phyloP scores from a whole-genome alignment of 139 green algal genomes.

The Ulvella scutata region DNA sequence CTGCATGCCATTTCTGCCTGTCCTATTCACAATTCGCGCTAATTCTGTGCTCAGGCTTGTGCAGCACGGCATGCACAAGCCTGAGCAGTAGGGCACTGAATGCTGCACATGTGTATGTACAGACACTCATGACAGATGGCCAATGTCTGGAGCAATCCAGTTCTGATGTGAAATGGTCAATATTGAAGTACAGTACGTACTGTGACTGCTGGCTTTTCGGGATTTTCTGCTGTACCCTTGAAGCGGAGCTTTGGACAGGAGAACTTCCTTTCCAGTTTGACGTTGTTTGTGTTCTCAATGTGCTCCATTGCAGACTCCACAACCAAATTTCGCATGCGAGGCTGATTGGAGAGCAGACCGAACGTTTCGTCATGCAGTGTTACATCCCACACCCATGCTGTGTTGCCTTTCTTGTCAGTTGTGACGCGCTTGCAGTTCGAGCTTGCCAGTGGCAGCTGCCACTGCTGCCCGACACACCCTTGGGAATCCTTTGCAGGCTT shows the following conservation, averaged over 20 bases:
- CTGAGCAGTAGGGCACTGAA: no score
- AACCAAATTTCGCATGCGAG: constrained; percentile 1
- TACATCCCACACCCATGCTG: constrained; percentile 32
- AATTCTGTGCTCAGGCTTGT: no score
- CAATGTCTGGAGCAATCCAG: no score
- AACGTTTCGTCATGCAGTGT: constrained; percentile 28
- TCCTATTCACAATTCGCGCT: no score
- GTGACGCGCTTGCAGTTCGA: constrained; percentile 5
- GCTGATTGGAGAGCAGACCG: background rate
- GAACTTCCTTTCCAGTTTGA: constrained; percentile 15
- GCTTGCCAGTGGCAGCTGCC: background rate
- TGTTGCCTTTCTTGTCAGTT: constrained; percentile 22
- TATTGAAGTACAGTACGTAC: background rate
- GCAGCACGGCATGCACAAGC: no score
- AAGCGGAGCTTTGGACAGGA: constrained; percentile 27
- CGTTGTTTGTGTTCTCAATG: constrained; percentile 16
- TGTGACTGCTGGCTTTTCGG: background rate
- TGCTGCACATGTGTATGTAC: no score
- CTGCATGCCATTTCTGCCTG: no score
- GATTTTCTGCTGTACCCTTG: constrained; percentile 21
- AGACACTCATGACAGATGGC: no score
- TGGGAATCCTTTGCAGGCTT: constrained; percentile 2
- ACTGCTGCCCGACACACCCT: background rate
- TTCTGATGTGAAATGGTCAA: no score
- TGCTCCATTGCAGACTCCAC: constrained; percentile 28